Conservation (phyloP, 805 yeast species). For the Starmerella davenportii region DNA sequence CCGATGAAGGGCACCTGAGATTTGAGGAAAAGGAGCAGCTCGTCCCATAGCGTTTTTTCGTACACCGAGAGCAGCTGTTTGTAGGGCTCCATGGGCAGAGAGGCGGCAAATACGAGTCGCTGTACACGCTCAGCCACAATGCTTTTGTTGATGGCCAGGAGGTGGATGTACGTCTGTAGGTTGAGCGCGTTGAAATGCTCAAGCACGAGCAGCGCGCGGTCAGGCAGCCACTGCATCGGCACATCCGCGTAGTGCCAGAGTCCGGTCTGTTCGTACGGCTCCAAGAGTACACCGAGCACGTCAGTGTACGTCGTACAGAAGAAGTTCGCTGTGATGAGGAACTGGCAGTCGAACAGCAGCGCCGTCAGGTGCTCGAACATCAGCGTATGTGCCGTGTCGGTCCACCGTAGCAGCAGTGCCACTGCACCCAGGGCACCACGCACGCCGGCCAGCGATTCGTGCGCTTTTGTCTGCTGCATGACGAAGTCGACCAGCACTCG, state of each 20-base stretch:
- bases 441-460: conserved; percentile 8
- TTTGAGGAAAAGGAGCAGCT: conserved; percentile 57
- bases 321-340: conserved; percentile 26
- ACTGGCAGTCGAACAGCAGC: conserved; percentile 57
- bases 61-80: conserved; percentile 42
- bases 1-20: conserved; percentile 80
- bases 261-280: conserved; percentile 2
- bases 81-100: conserved; percentile 43
- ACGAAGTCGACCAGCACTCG: conserved; percentile 47
- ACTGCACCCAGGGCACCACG: conserved; percentile 12
- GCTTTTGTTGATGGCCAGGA: conserved; percentile 39
- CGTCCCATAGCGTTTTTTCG: conserved; percentile 44
- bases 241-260: conserved; percentile 2
- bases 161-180: conserved; percentile 26
- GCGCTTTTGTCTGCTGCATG: conserved; percentile 10
- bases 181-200: conserved; percentile 10
- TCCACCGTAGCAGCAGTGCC: conserved; percentile 47
- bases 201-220: conserved; percentile 6
- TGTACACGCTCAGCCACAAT: conserved; percentile 54
- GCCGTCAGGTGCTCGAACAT: conserved; percentile 61
- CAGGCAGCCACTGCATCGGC: conserved; percentile 2
- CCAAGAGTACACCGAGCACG: conserved; percentile 11
- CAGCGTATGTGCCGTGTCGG: conserved; percentile 55
- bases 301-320: conserved; percentile 17
- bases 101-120: conserved; percentile 42